phyloP scores from a whole-genome alignment of 352 stramenopile genomes.

The Chrysophaeum taylorii region DNA sequence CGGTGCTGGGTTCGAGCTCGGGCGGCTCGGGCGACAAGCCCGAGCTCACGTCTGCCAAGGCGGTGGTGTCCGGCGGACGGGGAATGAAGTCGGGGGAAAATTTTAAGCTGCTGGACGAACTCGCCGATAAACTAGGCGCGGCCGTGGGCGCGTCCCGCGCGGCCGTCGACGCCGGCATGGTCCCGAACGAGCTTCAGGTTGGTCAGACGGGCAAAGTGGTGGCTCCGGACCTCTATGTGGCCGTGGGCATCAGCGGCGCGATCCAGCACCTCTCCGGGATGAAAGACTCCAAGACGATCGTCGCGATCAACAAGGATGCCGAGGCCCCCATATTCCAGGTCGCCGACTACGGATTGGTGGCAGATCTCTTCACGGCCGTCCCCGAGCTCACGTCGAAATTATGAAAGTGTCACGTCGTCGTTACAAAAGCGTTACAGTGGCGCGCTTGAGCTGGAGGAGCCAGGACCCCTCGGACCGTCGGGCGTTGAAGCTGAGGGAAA shows the following conservation, averaged over 20 bases:
- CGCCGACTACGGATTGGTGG: slow-evolving; percentile 95
- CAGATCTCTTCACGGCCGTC: slow-evolving; percentile 90
- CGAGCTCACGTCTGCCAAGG: slow-evolving; percentile 77
- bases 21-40: slow-evolving; percentile 87
- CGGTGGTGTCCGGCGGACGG: slow-evolving; percentile 89
- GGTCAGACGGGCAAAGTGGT: slow-evolving; percentile 98
- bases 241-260: slow-evolving; percentile 55
- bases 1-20: slow-evolving; percentile 82
- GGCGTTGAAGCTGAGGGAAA: too few relatives aligned
- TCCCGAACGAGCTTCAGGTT: slow-evolving; percentile 97
- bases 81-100: slow-evolving; percentile 95
- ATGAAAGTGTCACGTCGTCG: slow-evolving; percentile 45
- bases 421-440: neutral
- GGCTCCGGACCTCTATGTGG: slow-evolving; percentile 91
- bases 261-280: slow-evolving; percentile 99
- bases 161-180: slow-evolving; percentile 93
- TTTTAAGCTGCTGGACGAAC: slow-evolving; percentile 90
- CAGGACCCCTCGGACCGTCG: too few relatives aligned
- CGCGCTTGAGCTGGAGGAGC: too few relatives aligned
- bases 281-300: slow-evolving; percentile 99
- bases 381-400: slow-evolving; percentile 96
- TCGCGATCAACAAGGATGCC: slow-evolving; percentile 99
- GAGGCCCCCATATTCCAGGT: slow-evolving; percentile 98
- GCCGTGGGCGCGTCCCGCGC: slow-evolving; percentile 91
- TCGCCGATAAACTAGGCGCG: slow-evolving; percentile 93